Conservation (phyloP, 2,329 filamentous ascomycete genomes). For the Penicillium sp. region DNA sequence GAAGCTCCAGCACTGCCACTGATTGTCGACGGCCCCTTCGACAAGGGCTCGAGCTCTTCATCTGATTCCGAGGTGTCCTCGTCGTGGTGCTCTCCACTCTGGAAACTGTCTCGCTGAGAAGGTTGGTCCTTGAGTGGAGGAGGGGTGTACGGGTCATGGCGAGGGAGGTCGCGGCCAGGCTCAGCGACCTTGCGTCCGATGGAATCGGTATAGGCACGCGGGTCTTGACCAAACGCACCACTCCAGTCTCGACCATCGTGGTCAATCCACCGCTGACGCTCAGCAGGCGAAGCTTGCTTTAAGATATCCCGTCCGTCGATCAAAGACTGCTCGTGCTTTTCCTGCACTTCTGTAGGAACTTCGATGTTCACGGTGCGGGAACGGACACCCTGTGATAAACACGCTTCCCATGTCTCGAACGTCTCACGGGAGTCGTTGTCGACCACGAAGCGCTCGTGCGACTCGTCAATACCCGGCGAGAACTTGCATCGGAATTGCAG, state of each 20-base stretch:
- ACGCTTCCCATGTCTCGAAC: constrained; percentile 89
- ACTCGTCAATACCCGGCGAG: constrained; percentile 80
- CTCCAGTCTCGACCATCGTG: constrained; percentile 79
- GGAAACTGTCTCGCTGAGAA: not conserved
- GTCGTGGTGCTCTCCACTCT: constrained; percentile 13
- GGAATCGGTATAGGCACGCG: constrained; percentile 50
- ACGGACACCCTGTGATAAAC: constrained; percentile 76
- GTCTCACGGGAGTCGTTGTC: constrained; percentile 88
- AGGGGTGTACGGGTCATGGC: constrained; percentile 45
- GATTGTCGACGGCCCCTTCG: constrained; percentile 13
- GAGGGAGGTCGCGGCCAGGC: constrained; percentile 45
- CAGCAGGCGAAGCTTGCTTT: constrained; percentile 55
- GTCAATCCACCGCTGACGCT: constrained; percentile 66
- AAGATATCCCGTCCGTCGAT: constrained; percentile 73
- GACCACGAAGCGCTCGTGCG: constrained; percentile 71
- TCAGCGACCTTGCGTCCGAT: constrained; percentile 48
- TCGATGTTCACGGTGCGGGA: constrained; percentile 61
- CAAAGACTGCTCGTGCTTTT: constrained; percentile 72
- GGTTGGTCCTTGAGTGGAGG: constrained; percentile 30
- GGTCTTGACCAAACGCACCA: constrained; percentile 73
- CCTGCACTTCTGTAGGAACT: constrained; percentile 61
- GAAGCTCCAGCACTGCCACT: constrained; percentile 9
- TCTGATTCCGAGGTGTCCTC: constrained; percentile 11
- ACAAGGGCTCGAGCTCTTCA: constrained; percentile 1
- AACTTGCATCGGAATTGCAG: constrained; percentile 73